A percentile compares a stretch with the other conserved stretches of the same genome.
Evolutionary conservation across 2,329 filamentous ascomycete genomes (phyloP).

Genomic region (Periglandula ipomoeae): DNA sequence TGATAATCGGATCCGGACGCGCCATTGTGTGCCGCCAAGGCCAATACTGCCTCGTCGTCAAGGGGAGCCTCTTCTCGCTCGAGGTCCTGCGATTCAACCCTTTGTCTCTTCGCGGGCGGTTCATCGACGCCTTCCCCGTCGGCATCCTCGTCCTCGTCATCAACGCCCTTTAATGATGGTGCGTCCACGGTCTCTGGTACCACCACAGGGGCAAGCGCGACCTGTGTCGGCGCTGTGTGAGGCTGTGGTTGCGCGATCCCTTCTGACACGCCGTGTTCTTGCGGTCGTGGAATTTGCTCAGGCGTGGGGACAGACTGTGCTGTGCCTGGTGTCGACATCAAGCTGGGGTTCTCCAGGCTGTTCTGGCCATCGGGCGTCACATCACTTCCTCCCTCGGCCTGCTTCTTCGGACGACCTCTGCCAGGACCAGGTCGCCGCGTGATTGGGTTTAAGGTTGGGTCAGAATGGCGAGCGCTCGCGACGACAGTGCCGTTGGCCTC

Average conservation of each 20-base stretch:
- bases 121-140: slow-evolving; percentile 22
- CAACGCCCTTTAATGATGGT: slow-evolving; percentile 5
- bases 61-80: slow-evolving; percentile 24
- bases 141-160: slow-evolving; percentile 11
- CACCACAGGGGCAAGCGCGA: background rate
- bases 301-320: background rate
- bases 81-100: slow-evolving; percentile 23
- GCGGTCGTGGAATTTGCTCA: background rate
- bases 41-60: slow-evolving; percentile 40
- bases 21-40: slow-evolving; percentile 35
- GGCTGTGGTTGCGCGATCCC: background rate
- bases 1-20: slow-evolving; percentile 28
- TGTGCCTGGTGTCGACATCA: background rate
- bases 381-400: too few relatives aligned
- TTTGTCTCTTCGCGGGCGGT: slow-evolving; percentile 31
- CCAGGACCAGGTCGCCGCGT: slow-evolving; percentile 51
- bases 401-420: slow-evolving; percentile 43
- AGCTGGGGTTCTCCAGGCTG: background rate
- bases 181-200: background rate
- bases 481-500: slow-evolving; percentile 28
- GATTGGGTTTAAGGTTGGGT: slow-evolving; percentile 48
- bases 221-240: background rate
- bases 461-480: slow-evolving; percentile 30
- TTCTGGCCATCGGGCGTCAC: background rate
- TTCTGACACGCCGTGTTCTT: background rate